Conservation (phyloP, 2,329 filamentous ascomycete genomes). For the Clathrospora elynae region DNA sequence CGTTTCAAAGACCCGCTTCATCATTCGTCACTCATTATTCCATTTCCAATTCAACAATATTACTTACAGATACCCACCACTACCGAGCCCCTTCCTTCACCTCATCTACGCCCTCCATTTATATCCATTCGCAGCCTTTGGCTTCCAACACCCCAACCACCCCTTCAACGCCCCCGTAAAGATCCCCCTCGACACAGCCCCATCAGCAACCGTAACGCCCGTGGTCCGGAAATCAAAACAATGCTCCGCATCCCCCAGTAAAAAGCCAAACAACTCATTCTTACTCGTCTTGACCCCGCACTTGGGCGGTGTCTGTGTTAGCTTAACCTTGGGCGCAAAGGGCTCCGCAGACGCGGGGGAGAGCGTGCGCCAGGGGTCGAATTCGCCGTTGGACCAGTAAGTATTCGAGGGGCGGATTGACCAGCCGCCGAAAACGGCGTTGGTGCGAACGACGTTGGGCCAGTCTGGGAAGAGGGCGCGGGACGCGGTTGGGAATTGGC, state of each 20-base stretch:
- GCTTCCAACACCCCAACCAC: conserved; percentile 54
- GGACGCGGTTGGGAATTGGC: conserved; percentile 54
- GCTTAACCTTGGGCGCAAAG: conserved; percentile 50
- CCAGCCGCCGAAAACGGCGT: conserved; percentile 57
- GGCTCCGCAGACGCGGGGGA: conserved; percentile 51
- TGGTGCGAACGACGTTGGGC: conserved; percentile 49
- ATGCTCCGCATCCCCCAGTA: conserved; percentile 55
- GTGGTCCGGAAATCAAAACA: conserved; percentile 54
- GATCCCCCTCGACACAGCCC: conserved; percentile 42
- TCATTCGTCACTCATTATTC: no score
- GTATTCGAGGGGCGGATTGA: conserved; percentile 57
- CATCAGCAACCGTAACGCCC: conserved; percentile 33
- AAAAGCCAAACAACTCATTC: conserved; percentile 55
- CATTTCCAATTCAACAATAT: no score
- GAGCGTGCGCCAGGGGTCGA: conserved; percentile 59
- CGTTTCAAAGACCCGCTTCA: no score
- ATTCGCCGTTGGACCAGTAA: conserved; percentile 58
- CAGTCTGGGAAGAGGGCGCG: conserved; percentile 49
- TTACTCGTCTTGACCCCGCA: conserved; percentile 49
- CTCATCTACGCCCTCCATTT: conserved; percentile 9
- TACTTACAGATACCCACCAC: background rate
- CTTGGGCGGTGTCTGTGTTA: conserved; percentile 48
- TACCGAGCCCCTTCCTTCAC: background rate
- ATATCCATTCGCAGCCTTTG: conserved; percentile 17
- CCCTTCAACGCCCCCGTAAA: conserved; percentile 52